Percentiles rank a stretch among this genome's conserved stretches.
These are phyloP conservation scores for Durusdinium trenchii DNA, from an alignment of 73 alveolate species.

Conservation along the genomic window DNA sequence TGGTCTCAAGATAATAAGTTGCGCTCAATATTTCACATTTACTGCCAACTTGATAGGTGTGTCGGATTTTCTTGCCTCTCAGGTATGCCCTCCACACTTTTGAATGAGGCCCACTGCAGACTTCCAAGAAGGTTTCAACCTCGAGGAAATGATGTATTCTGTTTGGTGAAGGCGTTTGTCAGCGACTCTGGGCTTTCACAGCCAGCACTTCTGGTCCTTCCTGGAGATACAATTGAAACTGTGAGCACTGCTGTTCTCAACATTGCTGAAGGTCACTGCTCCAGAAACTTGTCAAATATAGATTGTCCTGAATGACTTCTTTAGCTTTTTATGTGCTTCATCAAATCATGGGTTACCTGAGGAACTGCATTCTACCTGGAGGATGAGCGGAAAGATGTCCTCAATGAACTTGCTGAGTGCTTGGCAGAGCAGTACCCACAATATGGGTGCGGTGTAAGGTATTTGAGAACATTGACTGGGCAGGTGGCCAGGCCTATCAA, in stretches of 20 bases:
- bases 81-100: not conserved
- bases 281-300: no score
- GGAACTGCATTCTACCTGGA: no score
- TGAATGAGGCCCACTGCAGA: not conserved
- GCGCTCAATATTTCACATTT: not conserved
- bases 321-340: no score
- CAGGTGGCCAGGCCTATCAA: not conserved
- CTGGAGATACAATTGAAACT: not conserved
- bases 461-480: not conserved
- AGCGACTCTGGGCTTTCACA: not conserved
- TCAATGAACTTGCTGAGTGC: not conserved
- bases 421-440: not conserved
- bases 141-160: not conserved
- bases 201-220: not conserved
- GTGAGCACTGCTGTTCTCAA: not conserved
- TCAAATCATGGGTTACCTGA: no score
- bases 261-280: not conserved
- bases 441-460: not conserved
- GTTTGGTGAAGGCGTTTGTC: not conserved
- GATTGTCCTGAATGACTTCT: no score
- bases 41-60: not conserved
- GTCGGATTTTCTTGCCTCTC: no score
- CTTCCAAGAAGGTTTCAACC: not conserved
- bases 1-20: not conserved
- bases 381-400: not conserved